Conservation (phyloP, 2,329 filamentous ascomycete species). For the Calonectria montana region DNA sequence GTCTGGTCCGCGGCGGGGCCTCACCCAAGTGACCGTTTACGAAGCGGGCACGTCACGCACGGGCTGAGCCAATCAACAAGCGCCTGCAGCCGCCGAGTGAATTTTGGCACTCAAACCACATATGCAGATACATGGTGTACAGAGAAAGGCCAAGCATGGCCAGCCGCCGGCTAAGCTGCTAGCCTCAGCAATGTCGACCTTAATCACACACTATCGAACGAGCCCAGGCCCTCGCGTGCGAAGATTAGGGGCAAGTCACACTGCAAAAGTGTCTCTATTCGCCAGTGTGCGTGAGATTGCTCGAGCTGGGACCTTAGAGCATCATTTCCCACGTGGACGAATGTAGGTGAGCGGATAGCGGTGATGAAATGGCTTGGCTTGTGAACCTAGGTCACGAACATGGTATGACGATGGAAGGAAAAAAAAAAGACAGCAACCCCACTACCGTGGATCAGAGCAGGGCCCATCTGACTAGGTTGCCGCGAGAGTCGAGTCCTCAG, state of each 20-base stretch:
- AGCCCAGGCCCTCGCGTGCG: slow-evolving; percentile 32
- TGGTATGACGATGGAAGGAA: not conserved
- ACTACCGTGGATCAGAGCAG: not conserved
- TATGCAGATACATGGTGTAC: not conserved
- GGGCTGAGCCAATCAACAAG: slow-evolving; percentile 14
- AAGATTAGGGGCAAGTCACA: slow-evolving; percentile 34
- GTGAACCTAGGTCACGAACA: not conserved
- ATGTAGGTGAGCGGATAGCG: slow-evolving; percentile 1
- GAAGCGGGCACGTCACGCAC: slow-evolving; percentile 8
- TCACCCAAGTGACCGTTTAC: not conserved
- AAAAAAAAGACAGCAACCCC: not conserved
- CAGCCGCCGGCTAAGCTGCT: not conserved
- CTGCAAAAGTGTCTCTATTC: not conserved
- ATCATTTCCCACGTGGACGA: not conserved
- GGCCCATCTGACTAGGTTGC: not conserved
- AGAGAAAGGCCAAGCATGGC: not conserved
- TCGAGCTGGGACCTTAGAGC: not conserved
- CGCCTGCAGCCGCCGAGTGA: slow-evolving; percentile 17
- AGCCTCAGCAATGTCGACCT: not conserved
- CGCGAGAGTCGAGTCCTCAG: not conserved
- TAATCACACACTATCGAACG: slow-evolving; percentile 38
- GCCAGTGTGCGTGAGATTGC: slow-evolving; percentile 19
- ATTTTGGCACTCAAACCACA: slow-evolving; percentile 9
- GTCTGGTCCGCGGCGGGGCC: not conserved
- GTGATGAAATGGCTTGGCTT: not conserved